A percentile compares a stretch with the other conserved stretches of the same genome.
These are phyloP conservation scores for Ormosia emarginata DNA, from an alignment of 306 rosid genomes.

Conservation along the genomic window DNA sequence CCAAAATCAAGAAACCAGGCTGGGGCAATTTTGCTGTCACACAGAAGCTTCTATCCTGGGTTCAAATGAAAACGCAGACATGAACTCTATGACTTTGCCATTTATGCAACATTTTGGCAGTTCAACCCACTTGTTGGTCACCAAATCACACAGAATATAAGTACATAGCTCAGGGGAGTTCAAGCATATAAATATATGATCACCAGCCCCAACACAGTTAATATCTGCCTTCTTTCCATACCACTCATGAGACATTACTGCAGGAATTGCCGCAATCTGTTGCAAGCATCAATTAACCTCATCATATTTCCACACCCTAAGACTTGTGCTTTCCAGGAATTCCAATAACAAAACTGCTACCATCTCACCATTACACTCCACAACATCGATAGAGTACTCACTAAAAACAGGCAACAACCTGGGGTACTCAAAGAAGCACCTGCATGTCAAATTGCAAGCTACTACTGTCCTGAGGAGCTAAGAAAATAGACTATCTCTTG, in stretches of 20 bases:
- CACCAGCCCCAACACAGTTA: conserved; percentile 83
- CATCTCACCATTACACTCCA: conserved; percentile 73
- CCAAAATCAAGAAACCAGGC: not conserved
- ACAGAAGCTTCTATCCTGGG: conserved; percentile 88
- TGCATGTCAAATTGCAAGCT: conserved; percentile 63
- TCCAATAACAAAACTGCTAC: conserved; percentile 78
- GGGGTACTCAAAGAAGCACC: conserved; percentile 68
- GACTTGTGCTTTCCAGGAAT: conserved; percentile 73
- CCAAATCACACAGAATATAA: conserved; percentile 61
- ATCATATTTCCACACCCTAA: conserved; percentile 70
- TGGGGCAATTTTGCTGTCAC: conserved; percentile 20
- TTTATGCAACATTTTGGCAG: conserved; percentile 64
- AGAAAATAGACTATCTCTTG: conserved; percentile 68
- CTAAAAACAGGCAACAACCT: conserved; percentile 71
- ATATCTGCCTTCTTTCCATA: conserved; percentile 85
- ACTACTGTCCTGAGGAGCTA: conserved; percentile 66
- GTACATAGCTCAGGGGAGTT: conserved; percentile 59
- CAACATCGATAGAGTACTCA: conserved; percentile 88
- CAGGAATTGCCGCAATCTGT: conserved; percentile 83
- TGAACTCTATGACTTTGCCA: conserved; percentile 72
- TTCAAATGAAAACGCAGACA: conserved; percentile 89
- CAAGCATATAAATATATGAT: conserved; percentile 66
- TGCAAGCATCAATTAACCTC: conserved; percentile 63
- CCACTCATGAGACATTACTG: conserved; percentile 88
- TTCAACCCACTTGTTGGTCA: conserved; percentile 62